phyloP scores from a whole-genome alignment of 345 rosid genomes.

The Brassica rapa region DNA sequence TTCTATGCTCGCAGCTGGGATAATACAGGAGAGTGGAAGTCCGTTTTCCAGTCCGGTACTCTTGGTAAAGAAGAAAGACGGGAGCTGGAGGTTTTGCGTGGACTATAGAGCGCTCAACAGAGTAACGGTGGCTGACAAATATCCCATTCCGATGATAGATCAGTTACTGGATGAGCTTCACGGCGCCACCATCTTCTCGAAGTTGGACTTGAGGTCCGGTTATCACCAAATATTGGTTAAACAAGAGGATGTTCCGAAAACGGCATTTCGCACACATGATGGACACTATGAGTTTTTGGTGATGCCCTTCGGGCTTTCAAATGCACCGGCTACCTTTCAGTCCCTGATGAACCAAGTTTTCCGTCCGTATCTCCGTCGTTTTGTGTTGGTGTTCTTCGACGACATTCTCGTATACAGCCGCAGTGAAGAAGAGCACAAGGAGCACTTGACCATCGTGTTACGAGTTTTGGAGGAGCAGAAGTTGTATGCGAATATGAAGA shows the following conservation, averaged over 20 bases:
- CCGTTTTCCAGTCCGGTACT: background rate
- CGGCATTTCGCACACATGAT: background rate
- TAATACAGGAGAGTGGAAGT: background rate
- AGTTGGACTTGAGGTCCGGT: background rate
- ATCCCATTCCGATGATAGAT: background rate
- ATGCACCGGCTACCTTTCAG: background rate
- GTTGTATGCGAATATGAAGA: no score
- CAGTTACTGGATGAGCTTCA: background rate
- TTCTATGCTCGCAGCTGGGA: background rate
- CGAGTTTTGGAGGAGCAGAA: no score
- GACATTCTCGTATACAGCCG: background rate
- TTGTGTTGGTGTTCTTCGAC: background rate
- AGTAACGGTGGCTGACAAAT: background rate
- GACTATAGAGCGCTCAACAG: background rate
- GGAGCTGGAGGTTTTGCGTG: background rate
- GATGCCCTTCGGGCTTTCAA: background rate
- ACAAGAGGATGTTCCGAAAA: background rate
- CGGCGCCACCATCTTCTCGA: background rate
- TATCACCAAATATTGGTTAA: background rate
- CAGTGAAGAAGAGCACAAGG: background rate
- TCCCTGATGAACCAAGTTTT: background rate
- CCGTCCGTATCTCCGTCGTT: background rate
- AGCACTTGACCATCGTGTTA: background rate
- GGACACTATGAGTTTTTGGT: background rate
- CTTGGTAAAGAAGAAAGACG: background rate